Conservation (phyloP, 2,329 filamentous ascomycete species). For the Xylaria sp. region DNA sequence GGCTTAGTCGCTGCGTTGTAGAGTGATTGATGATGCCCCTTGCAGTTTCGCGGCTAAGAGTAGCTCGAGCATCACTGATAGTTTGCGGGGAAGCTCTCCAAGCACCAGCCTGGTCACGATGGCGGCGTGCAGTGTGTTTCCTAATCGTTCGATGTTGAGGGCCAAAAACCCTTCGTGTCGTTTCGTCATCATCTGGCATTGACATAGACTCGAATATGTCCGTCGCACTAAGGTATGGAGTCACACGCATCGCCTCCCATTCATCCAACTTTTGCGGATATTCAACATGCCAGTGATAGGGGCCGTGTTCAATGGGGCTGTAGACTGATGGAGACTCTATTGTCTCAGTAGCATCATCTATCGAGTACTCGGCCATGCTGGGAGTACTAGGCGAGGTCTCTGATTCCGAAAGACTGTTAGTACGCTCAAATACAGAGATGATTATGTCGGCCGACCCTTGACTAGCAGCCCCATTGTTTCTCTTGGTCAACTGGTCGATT, state of each 20-base stretch:
- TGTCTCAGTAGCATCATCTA: constrained; percentile 45
- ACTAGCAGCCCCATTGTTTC: constrained; percentile 53
- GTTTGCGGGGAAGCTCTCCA: constrained; percentile 55
- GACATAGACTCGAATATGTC: constrained; percentile 50
- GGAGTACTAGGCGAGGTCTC: constrained; percentile 54
- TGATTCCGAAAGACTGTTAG: constrained; percentile 60
- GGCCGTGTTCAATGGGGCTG: constrained; percentile 47
- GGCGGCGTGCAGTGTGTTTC: constrained; percentile 54
- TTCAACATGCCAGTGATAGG: constrained; percentile 54
- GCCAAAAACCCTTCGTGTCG: constrained; percentile 43
- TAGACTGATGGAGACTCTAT: constrained; percentile 50
- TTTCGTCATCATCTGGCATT: constrained; percentile 49
- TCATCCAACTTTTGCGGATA: constrained; percentile 49
- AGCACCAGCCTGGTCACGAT: constrained; percentile 58
- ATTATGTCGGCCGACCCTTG: constrained; percentile 51
- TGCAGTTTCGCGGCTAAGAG: constrained; percentile 55
- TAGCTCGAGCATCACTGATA: constrained; percentile 55
- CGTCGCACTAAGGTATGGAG: constrained; percentile 43
- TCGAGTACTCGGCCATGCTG: constrained; percentile 47
- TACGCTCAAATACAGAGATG: constrained; percentile 63
- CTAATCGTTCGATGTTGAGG: constrained; percentile 56
- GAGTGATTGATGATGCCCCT: constrained; percentile 50
- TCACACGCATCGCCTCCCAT: constrained; percentile 48
- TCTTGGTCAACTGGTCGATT: constrained; percentile 57
- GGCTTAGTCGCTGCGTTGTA: constrained; percentile 37